Conservation (phyloP, 768 basidiomycete genomes). For the Amanita fuliginea region DNA sequence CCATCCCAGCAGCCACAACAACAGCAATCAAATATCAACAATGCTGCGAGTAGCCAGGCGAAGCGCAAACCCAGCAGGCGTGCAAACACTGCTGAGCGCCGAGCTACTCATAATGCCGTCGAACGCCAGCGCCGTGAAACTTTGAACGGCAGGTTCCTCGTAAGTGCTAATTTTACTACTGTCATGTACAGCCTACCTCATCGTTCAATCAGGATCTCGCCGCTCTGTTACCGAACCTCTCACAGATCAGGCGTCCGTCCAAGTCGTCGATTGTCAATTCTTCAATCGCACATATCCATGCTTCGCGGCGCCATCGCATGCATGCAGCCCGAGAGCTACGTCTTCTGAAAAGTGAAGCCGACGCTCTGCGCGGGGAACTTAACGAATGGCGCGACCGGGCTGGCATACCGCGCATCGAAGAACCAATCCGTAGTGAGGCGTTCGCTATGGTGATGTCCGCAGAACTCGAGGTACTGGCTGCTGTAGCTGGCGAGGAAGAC, state of each 20-base stretch:
- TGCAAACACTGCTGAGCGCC: conserved; percentile 93
- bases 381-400: conserved; percentile 87
- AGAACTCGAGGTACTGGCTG: conserved; percentile 55
- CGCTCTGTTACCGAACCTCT: conserved; percentile 81
- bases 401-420: conserved; percentile 60
- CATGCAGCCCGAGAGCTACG: conserved; percentile 79
- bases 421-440: conserved; percentile 60
- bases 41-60: conserved; percentile 22
- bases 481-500: conserved; percentile 38
- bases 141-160: conserved; percentile 85
- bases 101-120: conserved; percentile 95
- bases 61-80: conserved; percentile 81
- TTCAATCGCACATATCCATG: conserved; percentile 80
- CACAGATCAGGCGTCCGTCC: conserved; percentile 84
- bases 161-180: conserved; percentile 21
- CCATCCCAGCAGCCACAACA: conserved; percentile 11
- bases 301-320: conserved; percentile 70
- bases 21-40: conserved; percentile 8
- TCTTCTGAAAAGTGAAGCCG: conserved; percentile 66
- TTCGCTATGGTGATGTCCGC: conserved; percentile 62
- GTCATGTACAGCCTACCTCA: not conserved
- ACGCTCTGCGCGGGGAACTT: conserved; percentile 80
- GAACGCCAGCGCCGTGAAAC: conserved; percentile 91
- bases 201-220: conserved; percentile 68
- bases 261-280: conserved; percentile 97